phyloP scores from a whole-genome alignment of 2,329 filamentous ascomycete species.

The Calonectria pseudoturangicola region DNA sequence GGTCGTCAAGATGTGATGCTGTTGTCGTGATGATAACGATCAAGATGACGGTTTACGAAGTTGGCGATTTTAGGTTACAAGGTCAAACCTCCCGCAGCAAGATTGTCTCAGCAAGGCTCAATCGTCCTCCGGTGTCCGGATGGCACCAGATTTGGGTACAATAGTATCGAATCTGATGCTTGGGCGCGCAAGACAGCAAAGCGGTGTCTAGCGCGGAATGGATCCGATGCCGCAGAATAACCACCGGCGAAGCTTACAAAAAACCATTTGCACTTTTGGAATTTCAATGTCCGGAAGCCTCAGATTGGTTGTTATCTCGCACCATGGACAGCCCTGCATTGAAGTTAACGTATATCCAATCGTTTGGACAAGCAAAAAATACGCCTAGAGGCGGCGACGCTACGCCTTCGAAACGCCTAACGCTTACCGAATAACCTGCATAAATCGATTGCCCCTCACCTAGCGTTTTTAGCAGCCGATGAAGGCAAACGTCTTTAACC shows the following conservation, averaged over 20 bases:
- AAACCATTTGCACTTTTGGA: neutral
- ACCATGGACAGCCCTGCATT: neutral
- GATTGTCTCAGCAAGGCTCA: neutral
- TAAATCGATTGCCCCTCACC: neutral
- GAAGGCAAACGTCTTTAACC: neutral
- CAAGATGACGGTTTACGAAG: neutral
- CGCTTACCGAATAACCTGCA: conserved; percentile 5
- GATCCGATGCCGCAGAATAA: neutral
- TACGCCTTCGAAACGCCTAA: conserved; percentile 1
- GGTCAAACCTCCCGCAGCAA: neutral
- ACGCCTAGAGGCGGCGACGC: neutral
- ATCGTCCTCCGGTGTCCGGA: neutral
- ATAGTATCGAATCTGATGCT: neutral
- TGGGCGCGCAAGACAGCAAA: neutral
- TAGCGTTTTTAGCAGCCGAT: neutral
- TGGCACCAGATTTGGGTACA: neutral
- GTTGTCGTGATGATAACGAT: neutral
- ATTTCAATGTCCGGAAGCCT: neutral
- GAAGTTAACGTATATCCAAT: neutral
- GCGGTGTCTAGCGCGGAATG: neutral
- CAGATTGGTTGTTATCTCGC: neutral
- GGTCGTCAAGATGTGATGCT: neutral
- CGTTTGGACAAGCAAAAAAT: neutral
- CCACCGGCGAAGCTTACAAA: neutral
- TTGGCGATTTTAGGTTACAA: neutral